A percentile compares a stretch with the other conserved stretches of the same genome.
Evolutionary conservation across 441 rosid genomes (phyloP).

Genomic region (Eutrema salsugineum): DNA sequence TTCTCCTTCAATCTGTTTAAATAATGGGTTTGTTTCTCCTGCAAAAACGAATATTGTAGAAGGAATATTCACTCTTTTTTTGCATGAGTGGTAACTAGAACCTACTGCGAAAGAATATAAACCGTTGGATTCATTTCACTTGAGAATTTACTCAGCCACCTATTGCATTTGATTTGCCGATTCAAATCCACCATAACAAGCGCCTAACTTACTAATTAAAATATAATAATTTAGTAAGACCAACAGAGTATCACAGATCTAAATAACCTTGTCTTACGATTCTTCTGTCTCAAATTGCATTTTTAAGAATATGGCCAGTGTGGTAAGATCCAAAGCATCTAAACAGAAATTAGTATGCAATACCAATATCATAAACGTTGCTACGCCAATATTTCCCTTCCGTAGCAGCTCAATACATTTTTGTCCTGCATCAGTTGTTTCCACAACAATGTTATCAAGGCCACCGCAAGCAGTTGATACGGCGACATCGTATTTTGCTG

Average conservation of each 20-base stretch:
- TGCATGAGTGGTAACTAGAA: not conserved
- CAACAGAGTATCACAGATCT: not conserved
- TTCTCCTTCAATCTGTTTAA: conserved; percentile 55
- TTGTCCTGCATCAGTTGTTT: conserved; percentile 91
- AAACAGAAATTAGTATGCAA: conserved; percentile 5
- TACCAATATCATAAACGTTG: conserved; percentile 99
- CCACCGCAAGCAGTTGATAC: conserved; percentile 93
- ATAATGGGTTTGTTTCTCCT: conserved; percentile 84
- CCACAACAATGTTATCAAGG: conserved; percentile 92
- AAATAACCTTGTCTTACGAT: not conserved
- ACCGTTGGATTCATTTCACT: not conserved
- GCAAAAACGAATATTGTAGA: conserved; percentile 28
- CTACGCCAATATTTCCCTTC: conserved; percentile 85
- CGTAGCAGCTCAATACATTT: conserved; percentile 91
- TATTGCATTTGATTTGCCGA: not conserved
- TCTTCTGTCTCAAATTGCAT: not conserved
- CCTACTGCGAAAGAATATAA: not conserved
- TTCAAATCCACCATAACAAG: conserved; percentile 1
- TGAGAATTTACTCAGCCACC: not conserved
- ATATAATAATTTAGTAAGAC: not conserved
- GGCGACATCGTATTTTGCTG: conserved; percentile 97
- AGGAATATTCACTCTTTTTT: conserved; percentile 6
- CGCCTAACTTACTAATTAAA: not conserved
- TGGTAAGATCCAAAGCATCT: conserved; percentile 5
- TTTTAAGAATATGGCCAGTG: not conserved